A percentile compares a stretch with the other conserved stretches of the same genome.
These are phyloP conservation scores for Ceratobasidium sp. DNA, from an alignment of 1,284 basidiomycete genomes.

Conservation along the genomic window DNA sequence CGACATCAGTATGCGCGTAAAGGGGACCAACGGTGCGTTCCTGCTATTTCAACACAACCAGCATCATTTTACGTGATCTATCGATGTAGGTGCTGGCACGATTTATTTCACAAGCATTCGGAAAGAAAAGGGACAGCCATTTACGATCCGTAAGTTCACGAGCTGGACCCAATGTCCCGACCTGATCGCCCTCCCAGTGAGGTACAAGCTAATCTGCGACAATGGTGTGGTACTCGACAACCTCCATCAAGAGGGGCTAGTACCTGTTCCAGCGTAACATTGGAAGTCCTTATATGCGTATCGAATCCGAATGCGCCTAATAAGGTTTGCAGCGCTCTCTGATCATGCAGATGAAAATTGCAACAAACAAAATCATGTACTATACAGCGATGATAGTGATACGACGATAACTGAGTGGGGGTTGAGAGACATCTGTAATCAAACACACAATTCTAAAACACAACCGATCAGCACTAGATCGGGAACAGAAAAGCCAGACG, in stretches of 20 bases:
- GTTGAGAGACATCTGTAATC: conserved; percentile 5
- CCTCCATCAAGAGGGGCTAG: conserved; percentile 7
- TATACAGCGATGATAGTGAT: conserved; percentile 32
- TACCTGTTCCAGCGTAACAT: background rate
- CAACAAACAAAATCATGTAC: conserved; percentile 19
- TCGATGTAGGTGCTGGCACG: conserved; percentile 43
- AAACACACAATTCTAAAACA: conserved; percentile 24
- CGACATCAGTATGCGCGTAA: conserved; percentile 42
- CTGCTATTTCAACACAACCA: background rate
- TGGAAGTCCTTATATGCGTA: background rate
- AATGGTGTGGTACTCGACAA: conserved; percentile 40
- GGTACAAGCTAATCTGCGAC: conserved; percentile 44
- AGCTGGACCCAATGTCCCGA: background rate
- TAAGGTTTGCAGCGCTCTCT: too few species aligned
- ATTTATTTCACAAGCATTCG: conserved; percentile 46
- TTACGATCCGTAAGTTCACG: conserved; percentile 43
- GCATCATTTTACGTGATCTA: background rate
- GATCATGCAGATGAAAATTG: conserved; percentile 27
- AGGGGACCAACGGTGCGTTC: conserved; percentile 42
- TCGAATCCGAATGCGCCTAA: background rate
- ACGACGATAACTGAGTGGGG: conserved; percentile 33
- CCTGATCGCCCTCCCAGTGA: conserved; percentile 36
- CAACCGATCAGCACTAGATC: conserved; percentile 33
- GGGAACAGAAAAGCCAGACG: background rate
- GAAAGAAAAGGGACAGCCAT: conserved; percentile 45